A percentile compares a stretch with the other conserved stretches of the same genome.
phyloP scores from a whole-genome alignment of 495 filamentous ascomycete genomes.

The Pseudomonodictys pantanalensis region DNA sequence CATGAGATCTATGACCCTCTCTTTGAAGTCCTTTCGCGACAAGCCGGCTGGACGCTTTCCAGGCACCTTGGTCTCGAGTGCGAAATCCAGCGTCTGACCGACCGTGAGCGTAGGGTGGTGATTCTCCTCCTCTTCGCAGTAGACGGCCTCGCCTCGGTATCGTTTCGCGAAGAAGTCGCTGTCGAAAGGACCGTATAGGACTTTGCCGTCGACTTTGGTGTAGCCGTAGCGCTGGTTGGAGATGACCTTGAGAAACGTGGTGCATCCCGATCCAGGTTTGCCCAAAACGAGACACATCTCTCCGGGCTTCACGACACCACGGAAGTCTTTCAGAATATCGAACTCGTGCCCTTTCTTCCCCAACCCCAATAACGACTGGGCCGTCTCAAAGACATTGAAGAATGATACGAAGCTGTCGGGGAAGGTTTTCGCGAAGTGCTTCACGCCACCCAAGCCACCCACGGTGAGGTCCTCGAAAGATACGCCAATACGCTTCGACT shows the following conservation, averaged over 20 bases:
- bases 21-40: constrained; percentile 65
- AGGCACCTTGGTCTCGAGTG: constrained; percentile 76
- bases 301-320: constrained; percentile 64
- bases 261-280: constrained; percentile 81
- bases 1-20: constrained; percentile 65
- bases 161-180: constrained; percentile 57
- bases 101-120: constrained; percentile 81
- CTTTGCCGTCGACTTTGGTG: constrained; percentile 70
- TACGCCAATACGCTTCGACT: constrained; percentile 65
- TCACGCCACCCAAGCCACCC: constrained; percentile 70
- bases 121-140: constrained; percentile 80
- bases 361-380: constrained; percentile 56
- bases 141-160: constrained; percentile 80
- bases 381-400: constrained; percentile 64
- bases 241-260: constrained; percentile 82
- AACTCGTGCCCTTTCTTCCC: constrained; percentile 63
- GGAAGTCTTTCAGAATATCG: constrained; percentile 58
- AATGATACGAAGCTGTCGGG: constrained; percentile 77
- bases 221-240: constrained; percentile 79
- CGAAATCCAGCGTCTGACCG: constrained; percentile 78
- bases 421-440: constrained; percentile 78
- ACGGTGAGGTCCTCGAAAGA: constrained; percentile 78
- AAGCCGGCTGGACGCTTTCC: constrained; percentile 67
- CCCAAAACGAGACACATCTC: constrained; percentile 92
- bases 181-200: constrained; percentile 73